Evolutionary conservation across 306 rosid genomes (phyloP).

Genomic region (Trifolium subterraneum): DNA sequence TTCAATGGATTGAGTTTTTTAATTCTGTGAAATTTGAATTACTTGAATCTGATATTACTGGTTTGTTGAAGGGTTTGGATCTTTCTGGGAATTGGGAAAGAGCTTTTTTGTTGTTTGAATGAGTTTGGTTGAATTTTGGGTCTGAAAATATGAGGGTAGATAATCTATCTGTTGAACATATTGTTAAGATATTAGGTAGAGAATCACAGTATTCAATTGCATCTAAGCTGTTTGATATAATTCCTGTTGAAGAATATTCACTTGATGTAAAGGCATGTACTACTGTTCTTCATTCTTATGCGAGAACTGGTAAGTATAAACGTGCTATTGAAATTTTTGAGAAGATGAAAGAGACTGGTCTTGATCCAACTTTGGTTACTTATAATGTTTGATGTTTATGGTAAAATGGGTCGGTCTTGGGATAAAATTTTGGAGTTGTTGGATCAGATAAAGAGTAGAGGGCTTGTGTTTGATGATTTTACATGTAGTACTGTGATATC

Average conservation of each 20-base stretch:
- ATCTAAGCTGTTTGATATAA: constrained; percentile 72
- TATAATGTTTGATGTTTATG: constrained; percentile 94
- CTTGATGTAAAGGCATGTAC: constrained; percentile 84
- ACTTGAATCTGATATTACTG: constrained; percentile 65
- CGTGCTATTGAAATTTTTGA: constrained; percentile 73
- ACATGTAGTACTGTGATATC: constrained; percentile 94
- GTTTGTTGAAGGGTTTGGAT: constrained; percentile 80
- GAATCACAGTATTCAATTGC: constrained; percentile 90
- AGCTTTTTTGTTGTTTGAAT: constrained; percentile 78
- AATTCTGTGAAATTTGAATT: constrained; percentile 66
- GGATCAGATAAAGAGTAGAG: constrained; percentile 76
- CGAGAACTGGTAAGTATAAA: constrained; percentile 75
- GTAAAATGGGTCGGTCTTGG: constrained; percentile 99
- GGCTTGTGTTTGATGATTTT: constrained; percentile 85
- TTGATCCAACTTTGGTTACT: constrained; percentile 88
- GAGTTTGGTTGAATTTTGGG: constrained; percentile 60
- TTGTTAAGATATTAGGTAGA: constrained; percentile 81
- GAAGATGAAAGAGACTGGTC: constrained; percentile 70
- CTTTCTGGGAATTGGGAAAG: constrained; percentile 81
- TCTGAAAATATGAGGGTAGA: constrained; percentile 62
- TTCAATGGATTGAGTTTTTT: constrained; percentile 56
- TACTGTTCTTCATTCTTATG: constrained; percentile 76
- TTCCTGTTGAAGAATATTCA: constrained; percentile 76
- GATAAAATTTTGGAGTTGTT: constrained; percentile 64
- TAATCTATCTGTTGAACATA: constrained; percentile 66